Percentiles rank a stretch among this genome's conserved stretches.
These are phyloP conservation scores for Salvia splendens DNA, from an alignment of 257 asterid species.

Conservation along the genomic window DNA sequence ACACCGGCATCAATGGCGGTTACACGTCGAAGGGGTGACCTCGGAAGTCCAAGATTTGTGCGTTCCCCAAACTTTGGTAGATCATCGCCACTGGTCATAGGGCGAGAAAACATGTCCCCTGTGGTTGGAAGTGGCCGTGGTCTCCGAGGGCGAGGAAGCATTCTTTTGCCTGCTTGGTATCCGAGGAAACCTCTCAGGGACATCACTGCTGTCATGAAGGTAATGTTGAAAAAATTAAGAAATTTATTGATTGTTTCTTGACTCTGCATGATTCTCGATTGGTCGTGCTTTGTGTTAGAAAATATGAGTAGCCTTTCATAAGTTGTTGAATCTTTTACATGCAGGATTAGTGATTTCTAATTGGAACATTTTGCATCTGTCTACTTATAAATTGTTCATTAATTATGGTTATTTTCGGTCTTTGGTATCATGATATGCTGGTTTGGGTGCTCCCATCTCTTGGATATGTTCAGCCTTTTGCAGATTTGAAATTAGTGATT, in stretches of 20 bases:
- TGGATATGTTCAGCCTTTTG: background rate
- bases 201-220: conserved; percentile 60
- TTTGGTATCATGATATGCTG: background rate
- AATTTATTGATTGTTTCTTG: conserved; percentile 1
- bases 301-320: background rate
- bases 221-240: conserved; percentile 30
- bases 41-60: conserved; percentile 44
- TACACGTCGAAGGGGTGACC: conserved; percentile 32
- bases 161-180: conserved; percentile 66
- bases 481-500: background rate
- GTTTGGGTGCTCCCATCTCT: conserved; percentile 7
- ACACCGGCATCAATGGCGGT: conserved; percentile 32
- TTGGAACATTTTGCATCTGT: background rate
- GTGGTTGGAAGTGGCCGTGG: conserved; percentile 40
- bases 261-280: background rate
- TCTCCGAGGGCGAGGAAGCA: conserved; percentile 42
- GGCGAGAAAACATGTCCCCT: conserved; percentile 53
- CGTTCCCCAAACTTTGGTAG: conserved; percentile 33
- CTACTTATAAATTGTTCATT: background rate
- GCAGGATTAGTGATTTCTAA: background rate
- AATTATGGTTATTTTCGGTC: background rate
- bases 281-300: background rate
- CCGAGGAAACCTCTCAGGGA: conserved; percentile 70
- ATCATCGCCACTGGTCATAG: conserved; percentile 38
- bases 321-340: background rate